A percentile compares a stretch with the other conserved stretches of the same genome.
phyloP scores from a whole-genome alignment of 192 early-diverging fungal genomes.

The Coemansia sp. region DNA sequence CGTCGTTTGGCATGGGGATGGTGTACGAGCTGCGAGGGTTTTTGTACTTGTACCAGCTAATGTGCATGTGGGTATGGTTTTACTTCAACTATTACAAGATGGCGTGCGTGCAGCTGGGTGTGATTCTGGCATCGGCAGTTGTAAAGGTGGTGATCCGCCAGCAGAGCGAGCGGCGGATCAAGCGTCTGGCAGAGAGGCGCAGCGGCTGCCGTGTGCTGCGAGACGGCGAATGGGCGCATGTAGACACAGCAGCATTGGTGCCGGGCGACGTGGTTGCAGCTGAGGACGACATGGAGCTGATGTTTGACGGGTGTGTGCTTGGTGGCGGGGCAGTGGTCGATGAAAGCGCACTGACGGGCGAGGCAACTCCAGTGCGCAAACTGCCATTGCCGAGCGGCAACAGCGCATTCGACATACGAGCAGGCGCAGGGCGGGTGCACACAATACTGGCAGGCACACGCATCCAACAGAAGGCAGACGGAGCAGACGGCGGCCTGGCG shows the following conservation, averaged over 20 bases:
- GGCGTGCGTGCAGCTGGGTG: constrained; percentile 58
- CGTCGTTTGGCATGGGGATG: constrained; percentile 52
- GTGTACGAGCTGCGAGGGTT: constrained; percentile 60
- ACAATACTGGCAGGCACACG: constrained; percentile 69
- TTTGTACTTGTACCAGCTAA: constrained; percentile 65
- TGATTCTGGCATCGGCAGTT: constrained; percentile 59
- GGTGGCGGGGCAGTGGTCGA: constrained; percentile 71
- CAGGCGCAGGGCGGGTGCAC: constrained; percentile 54
- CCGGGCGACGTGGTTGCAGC: constrained; percentile 68
- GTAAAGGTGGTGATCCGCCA: constrained; percentile 59
- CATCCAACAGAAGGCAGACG: constrained; percentile 58
- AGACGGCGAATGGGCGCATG: constrained; percentile 58
- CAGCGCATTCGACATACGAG: constrained; percentile 27
- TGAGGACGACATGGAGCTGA: constrained; percentile 49
- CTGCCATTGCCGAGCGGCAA: constrained; percentile 62
- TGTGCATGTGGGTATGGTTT: constrained; percentile 70
- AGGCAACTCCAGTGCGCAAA: constrained; percentile 79
- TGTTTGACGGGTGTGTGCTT: constrained; percentile 70
- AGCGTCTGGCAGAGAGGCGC: constrained; percentile 58
- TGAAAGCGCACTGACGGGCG: constrained; percentile 74
- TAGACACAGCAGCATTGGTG: constrained; percentile 60
- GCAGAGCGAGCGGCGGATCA: constrained; percentile 58
- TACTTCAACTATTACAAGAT: constrained; percentile 66
- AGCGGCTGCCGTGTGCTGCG: constrained; percentile 56
- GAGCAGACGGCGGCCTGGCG: constrained; percentile 2